Percentiles rank a stretch among this genome's conserved stretches.
Conservation (phyloP, 2,329 filamentous ascomycete genomes). For the Hypocrella siamensis region DNA sequence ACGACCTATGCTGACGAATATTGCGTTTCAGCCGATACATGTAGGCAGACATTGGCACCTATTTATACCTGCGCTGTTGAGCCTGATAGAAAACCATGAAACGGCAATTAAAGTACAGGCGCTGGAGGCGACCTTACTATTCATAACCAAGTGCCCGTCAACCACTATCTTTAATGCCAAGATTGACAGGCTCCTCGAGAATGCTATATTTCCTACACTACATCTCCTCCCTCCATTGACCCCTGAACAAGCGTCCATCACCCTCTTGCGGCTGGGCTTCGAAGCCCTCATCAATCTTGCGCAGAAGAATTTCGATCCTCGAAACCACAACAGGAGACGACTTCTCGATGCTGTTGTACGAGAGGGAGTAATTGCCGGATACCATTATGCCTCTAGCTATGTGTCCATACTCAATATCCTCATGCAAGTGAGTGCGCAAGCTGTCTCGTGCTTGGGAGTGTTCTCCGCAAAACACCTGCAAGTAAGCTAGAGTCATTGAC, state of each 20-base stretch:
- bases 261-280: slow-evolving; percentile 50
- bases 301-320: slow-evolving; percentile 10
- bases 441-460: slow-evolving; percentile 44
- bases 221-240: slow-evolving; percentile 64
- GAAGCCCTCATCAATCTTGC: slow-evolving; percentile 46
- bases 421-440: slow-evolving; percentile 27
- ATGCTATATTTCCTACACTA: slow-evolving; percentile 56
- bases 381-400: slow-evolving; percentile 43
- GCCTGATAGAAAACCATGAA: slow-evolving; percentile 49
- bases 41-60: slow-evolving; percentile 42
- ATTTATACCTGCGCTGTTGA: slow-evolving; percentile 53
- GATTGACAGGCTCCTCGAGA: slow-evolving; percentile 50
- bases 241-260: slow-evolving; percentile 51
- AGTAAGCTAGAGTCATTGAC: slow-evolving; percentile 25
- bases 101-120: slow-evolving; percentile 37
- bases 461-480: slow-evolving; percentile 52
- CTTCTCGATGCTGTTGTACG: slow-evolving; percentile 40
- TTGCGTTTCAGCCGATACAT: slow-evolving; percentile 1
- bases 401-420: slow-evolving; percentile 40
- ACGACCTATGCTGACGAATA: slow-evolving; percentile 1
- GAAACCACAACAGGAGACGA: slow-evolving; percentile 12
- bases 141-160: slow-evolving; percentile 39
- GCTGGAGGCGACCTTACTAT: slow-evolving; percentile 33
- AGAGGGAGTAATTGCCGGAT: slow-evolving; percentile 37
- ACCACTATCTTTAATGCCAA: slow-evolving; percentile 44